Evolutionary conservation across 2,329 filamentous ascomycete genomes (phyloP).

Genomic region (Epichloe sp.): DNA sequence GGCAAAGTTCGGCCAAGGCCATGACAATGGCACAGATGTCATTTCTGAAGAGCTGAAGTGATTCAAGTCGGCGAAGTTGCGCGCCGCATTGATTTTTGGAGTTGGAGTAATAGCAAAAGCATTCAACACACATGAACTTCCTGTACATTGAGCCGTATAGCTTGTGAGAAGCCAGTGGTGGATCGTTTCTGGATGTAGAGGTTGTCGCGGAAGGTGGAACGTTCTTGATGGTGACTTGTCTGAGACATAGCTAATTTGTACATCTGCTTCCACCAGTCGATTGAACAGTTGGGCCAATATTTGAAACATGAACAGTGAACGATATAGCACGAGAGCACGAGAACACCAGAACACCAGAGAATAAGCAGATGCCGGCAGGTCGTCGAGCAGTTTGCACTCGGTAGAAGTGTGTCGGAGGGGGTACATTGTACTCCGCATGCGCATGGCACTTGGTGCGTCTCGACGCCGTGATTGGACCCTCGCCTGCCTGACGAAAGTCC

Average conservation of each 20-base stretch:
- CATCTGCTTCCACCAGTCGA: too few species aligned
- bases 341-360: too few species aligned
- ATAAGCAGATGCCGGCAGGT: not conserved
- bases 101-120: not conserved
- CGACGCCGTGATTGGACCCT: too few species aligned
- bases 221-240: too few species aligned
- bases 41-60: slow-evolving; percentile 19
- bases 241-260: too few species aligned
- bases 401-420: not conserved
- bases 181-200: not conserved
- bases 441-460: too few species aligned
- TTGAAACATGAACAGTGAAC: too few species aligned
- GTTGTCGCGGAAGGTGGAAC: not conserved
- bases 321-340: too few species aligned
- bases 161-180: not conserved
- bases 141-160: not conserved
- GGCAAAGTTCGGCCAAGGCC: slow-evolving; percentile 14
- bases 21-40: not conserved
- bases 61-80: not conserved
- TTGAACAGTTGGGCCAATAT: too few species aligned
- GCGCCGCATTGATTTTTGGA: not conserved
- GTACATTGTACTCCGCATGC: too few species aligned
- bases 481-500: too few species aligned
- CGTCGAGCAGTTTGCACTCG: too few species aligned
- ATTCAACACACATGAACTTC: not conserved